phyloP scores from a whole-genome alignment of 495 filamentous ascomycete species.

The Acidiella bohemica region DNA sequence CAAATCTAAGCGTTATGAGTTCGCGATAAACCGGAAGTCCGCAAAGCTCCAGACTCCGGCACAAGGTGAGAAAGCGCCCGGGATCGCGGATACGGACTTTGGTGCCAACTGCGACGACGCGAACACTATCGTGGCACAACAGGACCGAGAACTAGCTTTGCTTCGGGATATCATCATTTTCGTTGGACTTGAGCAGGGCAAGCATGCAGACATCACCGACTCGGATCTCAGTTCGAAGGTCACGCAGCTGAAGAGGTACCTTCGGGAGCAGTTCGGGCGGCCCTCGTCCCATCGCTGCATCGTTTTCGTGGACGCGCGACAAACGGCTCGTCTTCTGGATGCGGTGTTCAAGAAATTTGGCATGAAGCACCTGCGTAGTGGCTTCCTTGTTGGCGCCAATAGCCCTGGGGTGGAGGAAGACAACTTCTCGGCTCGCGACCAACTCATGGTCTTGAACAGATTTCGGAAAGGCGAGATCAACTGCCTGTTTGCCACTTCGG shows the following conservation, averaged over 20 bases:
- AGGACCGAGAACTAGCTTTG: no score
- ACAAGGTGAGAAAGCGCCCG: no score
- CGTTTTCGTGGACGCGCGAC: conserved; percentile 71
- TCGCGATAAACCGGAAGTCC: neutral
- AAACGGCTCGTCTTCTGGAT: conserved; percentile 59
- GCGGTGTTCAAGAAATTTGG: conserved; percentile 46
- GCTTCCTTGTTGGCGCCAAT: conserved; percentile 50
- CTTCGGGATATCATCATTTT: conserved; percentile 39
- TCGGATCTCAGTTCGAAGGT: conserved; percentile 60
- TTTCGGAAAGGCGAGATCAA: conserved; percentile 75
- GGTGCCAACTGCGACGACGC: no score
- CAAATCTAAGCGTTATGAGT: conserved; percentile 2
- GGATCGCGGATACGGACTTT: no score
- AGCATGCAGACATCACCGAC: conserved; percentile 19
- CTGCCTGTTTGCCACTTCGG: conserved; percentile 78
- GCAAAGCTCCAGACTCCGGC: no score
- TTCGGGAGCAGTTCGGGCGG: conserved; percentile 44
- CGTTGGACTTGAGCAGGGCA: conserved; percentile 7
- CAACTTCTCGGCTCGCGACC: conserved; percentile 54
- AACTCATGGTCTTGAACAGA: conserved; percentile 59
- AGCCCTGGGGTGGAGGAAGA: conserved; percentile 36
- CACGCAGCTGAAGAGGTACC: conserved; percentile 40
- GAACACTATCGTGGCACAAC: no score
- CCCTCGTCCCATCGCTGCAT: conserved; percentile 59
- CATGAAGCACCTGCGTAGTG: conserved; percentile 48